These are phyloP conservation scores for Nigrospora sphaerica DNA, from an alignment of 2,329 filamentous ascomycete genomes.

Conservation along the genomic window DNA sequence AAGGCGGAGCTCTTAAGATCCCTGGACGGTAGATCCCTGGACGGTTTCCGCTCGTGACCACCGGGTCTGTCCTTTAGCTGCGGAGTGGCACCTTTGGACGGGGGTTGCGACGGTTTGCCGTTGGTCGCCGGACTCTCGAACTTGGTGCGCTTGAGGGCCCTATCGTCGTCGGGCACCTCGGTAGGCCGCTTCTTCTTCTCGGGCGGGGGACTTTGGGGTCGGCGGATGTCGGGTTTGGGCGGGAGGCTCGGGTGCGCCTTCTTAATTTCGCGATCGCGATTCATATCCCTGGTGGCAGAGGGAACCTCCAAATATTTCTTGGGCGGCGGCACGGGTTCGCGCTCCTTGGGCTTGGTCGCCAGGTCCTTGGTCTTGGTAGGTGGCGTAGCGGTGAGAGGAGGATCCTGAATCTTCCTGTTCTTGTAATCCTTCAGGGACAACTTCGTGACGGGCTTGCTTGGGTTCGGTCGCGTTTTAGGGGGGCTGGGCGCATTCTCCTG, in stretches of 20 bases:
- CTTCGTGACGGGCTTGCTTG: conserved; percentile 42
- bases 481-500: conserved; percentile 22
- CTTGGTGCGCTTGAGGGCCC: conserved; percentile 39
- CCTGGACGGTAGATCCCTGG: conserved; percentile 8
- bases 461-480: conserved; percentile 13
- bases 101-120: conserved; percentile 8
- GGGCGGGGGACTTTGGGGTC: conserved; percentile 30
- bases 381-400: conserved; percentile 10
- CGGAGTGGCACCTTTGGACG: conserved; percentile 11
- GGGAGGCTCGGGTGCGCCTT: conserved; percentile 10
- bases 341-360: conserved; percentile 13
- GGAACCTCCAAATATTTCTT: conserved; percentile 13
- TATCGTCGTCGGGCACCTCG: conserved; percentile 35
- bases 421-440: conserved; percentile 53
- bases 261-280: conserved; percentile 13
- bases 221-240: conserved; percentile 18
- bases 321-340: conserved; percentile 17
- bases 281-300: conserved; percentile 13
- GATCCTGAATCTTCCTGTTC: conserved; percentile 36
- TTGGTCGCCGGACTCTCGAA: conserved; percentile 25
- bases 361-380: conserved; percentile 7
- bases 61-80: conserved; percentile 14
- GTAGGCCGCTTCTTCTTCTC: conserved; percentile 39
- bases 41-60: conserved; percentile 12
- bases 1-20: conserved; percentile 12